Evolutionary conservation across 1,139 yeast species (phyloP), one percentile per base, ranked within the genome.

Genomic region (Fermentozyma sake): DNA sequence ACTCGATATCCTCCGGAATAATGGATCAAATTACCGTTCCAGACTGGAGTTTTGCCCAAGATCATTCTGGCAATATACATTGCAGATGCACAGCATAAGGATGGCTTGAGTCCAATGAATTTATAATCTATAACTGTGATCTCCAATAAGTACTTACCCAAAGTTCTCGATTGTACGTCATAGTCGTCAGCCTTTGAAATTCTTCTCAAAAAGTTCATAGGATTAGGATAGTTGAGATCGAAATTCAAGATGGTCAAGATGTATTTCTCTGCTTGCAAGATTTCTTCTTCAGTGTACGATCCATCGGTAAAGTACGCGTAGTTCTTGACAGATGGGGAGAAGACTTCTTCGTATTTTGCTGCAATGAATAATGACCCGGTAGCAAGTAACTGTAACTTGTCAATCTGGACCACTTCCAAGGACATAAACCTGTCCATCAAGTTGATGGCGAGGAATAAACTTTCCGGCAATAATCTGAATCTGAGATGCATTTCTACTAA

Each of bases 151-250:
- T 86, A 89, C 58, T 89, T 89, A 18, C 95, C 97, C 42, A 89
- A 71, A 9, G 96, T 87, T 55, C 97, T 77, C 29, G 93, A 78
- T 57, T 84, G 91, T 35, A 86, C 85, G 55, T 87, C 95, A 61
- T 87, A 89, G 55, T 85, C 91, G 57, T 89, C 97, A 21, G 97
- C 97, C 55, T 86, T 86, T 27, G 95, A 85, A 33, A 86, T 85
- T 52, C 97, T 74, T 54, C 97, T 76, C 46, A 89, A 63, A 50
- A 87, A 89, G 58, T 87, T 87, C 87, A 89, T 82, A 34, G 97
- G 96, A 50, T 86, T 86, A 30, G 96, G 96, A 50, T 83, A 86
- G 46, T 85, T 81, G 47, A 87, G 68, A 52, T 85, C 84, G 55
- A 83, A 89, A 40, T 78, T 72, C 31, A 89, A 63, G 22, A 80